These are phyloP conservation scores for Trypanosoma boissoni DNA, from an alignment of 208 protist species.

Conservation along the genomic window DNA sequence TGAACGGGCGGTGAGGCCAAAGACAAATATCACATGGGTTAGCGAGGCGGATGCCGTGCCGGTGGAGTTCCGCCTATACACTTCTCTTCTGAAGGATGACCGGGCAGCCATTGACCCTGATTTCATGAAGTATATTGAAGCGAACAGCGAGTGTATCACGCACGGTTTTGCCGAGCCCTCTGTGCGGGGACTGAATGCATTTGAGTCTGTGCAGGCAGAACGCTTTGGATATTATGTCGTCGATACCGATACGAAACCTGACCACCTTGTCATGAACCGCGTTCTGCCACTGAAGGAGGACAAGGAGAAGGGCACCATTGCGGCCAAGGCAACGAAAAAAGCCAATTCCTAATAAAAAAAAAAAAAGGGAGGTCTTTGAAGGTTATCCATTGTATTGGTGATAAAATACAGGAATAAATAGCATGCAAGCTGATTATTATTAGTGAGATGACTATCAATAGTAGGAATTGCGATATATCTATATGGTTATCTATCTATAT, in stretches of 20 bases:
- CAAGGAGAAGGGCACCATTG: slow-evolving; percentile 59
- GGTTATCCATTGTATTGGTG: too few relatives aligned
- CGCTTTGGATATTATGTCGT: slow-evolving; percentile 92
- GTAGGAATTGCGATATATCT: too few relatives aligned
- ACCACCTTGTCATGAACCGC: slow-evolving; percentile 86
- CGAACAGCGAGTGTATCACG: slow-evolving; percentile 65
- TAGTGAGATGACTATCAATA: too few relatives aligned
- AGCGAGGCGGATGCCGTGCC: slow-evolving; percentile 45
- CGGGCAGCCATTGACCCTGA: slow-evolving; percentile 81
- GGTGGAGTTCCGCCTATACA: slow-evolving; percentile 84
- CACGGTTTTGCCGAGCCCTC: slow-evolving; percentile 70
- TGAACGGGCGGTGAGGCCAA: slow-evolving; percentile 80
- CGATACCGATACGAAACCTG: slow-evolving; percentile 66
- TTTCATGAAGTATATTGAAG: slow-evolving; percentile 87
- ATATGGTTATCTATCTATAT: too few relatives aligned
- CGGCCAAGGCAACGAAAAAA: too few relatives aligned
- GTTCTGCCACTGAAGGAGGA: slow-evolving; percentile 84
- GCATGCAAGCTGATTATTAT: too few relatives aligned
- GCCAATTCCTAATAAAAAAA: too few relatives aligned
- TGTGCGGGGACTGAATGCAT: slow-evolving; percentile 40
- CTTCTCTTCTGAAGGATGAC: slow-evolving; percentile 81
- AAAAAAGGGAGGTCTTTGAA: slow-evolving; percentile 29
- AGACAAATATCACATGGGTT: slow-evolving; percentile 92
- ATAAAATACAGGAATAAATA: too few relatives aligned
- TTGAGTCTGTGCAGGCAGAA: slow-evolving; percentile 88